phyloP scores from a whole-genome alignment of 202 grass and related monocot species.

The Cymbopogon flexuosus region DNA sequence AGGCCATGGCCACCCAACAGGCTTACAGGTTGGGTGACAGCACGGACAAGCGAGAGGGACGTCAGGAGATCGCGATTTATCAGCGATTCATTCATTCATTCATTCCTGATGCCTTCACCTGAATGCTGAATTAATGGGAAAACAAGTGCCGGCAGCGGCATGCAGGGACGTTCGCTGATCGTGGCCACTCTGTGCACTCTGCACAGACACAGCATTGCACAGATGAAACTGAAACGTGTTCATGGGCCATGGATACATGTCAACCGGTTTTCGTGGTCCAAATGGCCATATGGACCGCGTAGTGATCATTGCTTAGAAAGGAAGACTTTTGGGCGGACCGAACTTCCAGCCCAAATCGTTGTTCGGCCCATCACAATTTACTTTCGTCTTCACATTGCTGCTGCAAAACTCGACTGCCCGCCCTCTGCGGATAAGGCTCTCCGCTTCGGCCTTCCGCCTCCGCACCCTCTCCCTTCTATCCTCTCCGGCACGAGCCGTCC shows the following conservation, averaged over 20 bases:
- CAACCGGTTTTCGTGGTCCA: not conserved
- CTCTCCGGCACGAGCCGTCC: constrained; percentile 1
- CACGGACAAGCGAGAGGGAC: not conserved
- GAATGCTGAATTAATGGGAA: not conserved
- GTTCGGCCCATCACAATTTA: not conserved
- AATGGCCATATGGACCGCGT: not conserved
- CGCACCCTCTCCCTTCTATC: not conserved
- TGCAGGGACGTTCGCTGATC: not conserved
- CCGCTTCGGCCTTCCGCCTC: not conserved
- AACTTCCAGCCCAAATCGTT: not conserved
- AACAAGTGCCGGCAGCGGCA: not conserved
- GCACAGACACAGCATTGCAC: not conserved
- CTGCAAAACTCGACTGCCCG: too few relatives aligned
- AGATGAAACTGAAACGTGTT: not conserved
- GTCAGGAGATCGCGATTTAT: not conserved
- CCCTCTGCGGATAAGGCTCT: constrained; percentile 27
- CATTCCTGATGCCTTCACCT: not conserved
- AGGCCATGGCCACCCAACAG: not conserved
- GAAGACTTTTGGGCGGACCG: not conserved
- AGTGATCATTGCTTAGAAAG: not conserved
- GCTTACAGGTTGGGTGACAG: not conserved
- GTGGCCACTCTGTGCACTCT: not conserved
- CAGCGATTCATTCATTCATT: not conserved
- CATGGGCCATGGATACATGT: not conserved
- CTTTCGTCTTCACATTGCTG: not conserved